Base-by-base conservation (phyloP, 345 rosid genomes). In the Pistacia atlantica region DNA sequence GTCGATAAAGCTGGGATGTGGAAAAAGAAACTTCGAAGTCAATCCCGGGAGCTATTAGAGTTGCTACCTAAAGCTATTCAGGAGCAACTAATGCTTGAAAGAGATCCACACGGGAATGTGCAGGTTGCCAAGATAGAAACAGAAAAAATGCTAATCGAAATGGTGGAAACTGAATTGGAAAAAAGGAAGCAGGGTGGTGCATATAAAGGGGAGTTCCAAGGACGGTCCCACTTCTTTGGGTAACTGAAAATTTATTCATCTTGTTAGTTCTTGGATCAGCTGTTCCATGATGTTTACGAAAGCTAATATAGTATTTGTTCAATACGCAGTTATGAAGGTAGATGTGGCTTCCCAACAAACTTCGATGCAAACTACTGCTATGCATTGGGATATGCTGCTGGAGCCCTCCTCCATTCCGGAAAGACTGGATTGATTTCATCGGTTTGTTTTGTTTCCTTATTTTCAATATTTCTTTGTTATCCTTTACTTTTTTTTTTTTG, bases 351-450 rank as follows among this genome's bases (percentile, higher is more conserved):
- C 61, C 87, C 87, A 33, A 77, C 87, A 18, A 84, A 82, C 66
- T 84, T 84, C 49, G 87, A 84, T 80, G 62, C 87, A 67, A 67
- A 72, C 46, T 84, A 84, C 78, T 84, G 87, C 73, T 84, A 83
- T 74, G 86, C 86, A 8, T 77, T 85, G 79, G 87, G 87, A 57
- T 85, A 80, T 76, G 86, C 79, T 61, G 83, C 84, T 28, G 86
- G 80, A 78, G 84, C 77, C 56, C 83, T 85, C 64, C 83, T 87
- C 52, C 88, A 83, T 48, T 65, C 75, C 61, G 90, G 90, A 31
- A 85, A 81, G 80, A 85, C 87, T 68, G 87, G 90, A 55, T 49
- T 87, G 81, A 87, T 87, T 49, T 82, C 90, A 22, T 85, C 90
- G 11, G 90, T 87, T 18, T 9, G 78, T 72, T 48, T 70, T 65